Evolutionary conservation across 2,329 filamentous ascomycete genomes (phyloP), one percentile per base, ranked within the genome.

Genomic region (Clonostachys sp.): DNA sequence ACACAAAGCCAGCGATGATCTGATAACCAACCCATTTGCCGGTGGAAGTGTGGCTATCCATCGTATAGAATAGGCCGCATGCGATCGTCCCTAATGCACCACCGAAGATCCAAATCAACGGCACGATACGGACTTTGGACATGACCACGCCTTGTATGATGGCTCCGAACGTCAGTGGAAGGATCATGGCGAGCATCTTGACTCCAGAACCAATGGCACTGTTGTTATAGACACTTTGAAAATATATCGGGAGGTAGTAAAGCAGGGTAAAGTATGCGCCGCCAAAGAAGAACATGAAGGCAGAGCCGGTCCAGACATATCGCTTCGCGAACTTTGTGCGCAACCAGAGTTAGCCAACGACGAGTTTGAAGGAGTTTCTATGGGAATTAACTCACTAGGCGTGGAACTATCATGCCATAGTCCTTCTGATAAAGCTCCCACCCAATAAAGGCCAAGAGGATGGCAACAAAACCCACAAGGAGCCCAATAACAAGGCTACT

Each of bases 401-500:
- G 38, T 9, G 33, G 39, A 12, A 38, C 24, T n/a, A 47, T 34
- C 24, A 36, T 34, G 10, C 39, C 45, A 6, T 18, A 13, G 33
- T 47, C 45, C 12, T 30, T 36, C 6, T 36, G 45, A 13, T n/a
- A 42, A 12, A 17, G 39, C 30, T 34, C 24, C 38, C 39, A 42
- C 10, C 17, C 14, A 18, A n/a, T 33, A 50, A 84, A 84, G 20
- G 73, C 50, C 45, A 59, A 47, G 12, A 67, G 59, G 58, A 80
- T 68, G 16, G 67, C 57, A 2, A 57, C 74, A n/a, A 69, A 70
- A 5, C 74, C 72, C 6, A 73, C 65, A 45, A 82, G 72, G n/a
- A 81, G 62, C 2, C 73, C 76, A 34, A 81, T 74, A 45, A 80
- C 66, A 17, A 61, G 64, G 12, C 67, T 60, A 59, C 66, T 68